A percentile compares a stretch with the other conserved stretches of the same genome.
phyloP scores from a whole-genome alignment of 2,329 filamentous ascomycete genomes.

The Gyromitra esculenta region DNA sequence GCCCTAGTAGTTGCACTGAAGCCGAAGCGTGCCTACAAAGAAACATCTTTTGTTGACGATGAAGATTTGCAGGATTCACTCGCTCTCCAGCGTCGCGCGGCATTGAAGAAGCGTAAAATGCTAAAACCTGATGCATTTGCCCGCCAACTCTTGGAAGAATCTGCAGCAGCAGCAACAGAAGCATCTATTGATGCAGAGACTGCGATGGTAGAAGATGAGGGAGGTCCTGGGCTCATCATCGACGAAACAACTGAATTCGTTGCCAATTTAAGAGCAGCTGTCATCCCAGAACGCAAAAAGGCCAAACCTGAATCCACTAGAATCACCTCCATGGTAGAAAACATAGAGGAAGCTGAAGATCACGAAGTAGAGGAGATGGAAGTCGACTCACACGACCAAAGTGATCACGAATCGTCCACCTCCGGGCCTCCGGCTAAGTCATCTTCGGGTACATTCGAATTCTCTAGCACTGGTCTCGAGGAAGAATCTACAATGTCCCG shows the following conservation, averaged over 20 bases:
- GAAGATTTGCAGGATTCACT: constrained; percentile 90
- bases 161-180: constrained; percentile 62
- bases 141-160: constrained; percentile 76
- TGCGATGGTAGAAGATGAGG: constrained; percentile 65
- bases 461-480: constrained; percentile 78
- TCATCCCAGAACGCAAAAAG: constrained; percentile 65
- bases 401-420: constrained; percentile 64
- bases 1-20: constrained; percentile 23
- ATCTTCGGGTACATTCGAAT: constrained; percentile 61
- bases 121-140: constrained; percentile 86
- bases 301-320: constrained; percentile 32
- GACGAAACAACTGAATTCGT: constrained; percentile 97
- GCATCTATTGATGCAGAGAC: constrained; percentile 59
- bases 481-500: constrained; percentile 82
- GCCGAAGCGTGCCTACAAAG: constrained; percentile 56
- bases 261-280: constrained; percentile 78
- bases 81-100: constrained; percentile 80
- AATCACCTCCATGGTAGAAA: constrained; percentile 51
- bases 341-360: constrained; percentile 63
- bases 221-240: constrained; percentile 79
- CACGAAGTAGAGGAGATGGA: constrained; percentile 66
- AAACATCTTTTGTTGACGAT: constrained; percentile 78
- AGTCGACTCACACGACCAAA: constrained; percentile 65
- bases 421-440: constrained; percentile 64
- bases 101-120: constrained; percentile 91